These are phyloP conservation scores for Suillus placidus DNA, from an alignment of 768 basidiomycete genomes.

Conservation along the genomic window DNA sequence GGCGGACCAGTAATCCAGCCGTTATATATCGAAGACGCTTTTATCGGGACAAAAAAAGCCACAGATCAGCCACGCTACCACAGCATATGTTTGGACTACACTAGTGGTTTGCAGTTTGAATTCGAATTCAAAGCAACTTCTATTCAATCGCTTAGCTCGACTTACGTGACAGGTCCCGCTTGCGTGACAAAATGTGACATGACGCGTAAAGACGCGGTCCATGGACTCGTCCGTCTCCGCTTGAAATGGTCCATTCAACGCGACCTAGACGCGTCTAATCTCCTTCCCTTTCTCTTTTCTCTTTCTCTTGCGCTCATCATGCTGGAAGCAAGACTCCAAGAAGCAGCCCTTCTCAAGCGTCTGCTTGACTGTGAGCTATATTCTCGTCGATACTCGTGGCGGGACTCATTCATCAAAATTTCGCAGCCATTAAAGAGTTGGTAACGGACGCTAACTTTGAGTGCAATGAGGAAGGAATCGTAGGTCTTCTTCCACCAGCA, in stretches of 20 bases:
- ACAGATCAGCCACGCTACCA: background rate
- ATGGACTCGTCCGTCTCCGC: constrained; percentile 33
- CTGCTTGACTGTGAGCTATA: constrained; percentile 81
- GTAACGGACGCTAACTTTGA: constrained; percentile 98
- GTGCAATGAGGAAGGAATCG: constrained; percentile 94
- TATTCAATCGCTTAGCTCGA: background rate
- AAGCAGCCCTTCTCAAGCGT: constrained; percentile 89
- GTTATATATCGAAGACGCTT: constrained; percentile 4
- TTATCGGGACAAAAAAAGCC: constrained; percentile 12
- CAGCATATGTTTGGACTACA: constrained; percentile 12
- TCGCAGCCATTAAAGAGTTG: constrained; percentile 91
- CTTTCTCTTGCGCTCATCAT: constrained; percentile 40
- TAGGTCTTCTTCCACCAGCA: constrained; percentile 36
- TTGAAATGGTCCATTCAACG: constrained; percentile 35
- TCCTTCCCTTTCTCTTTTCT: constrained; percentile 17
- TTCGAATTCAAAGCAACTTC: background rate
- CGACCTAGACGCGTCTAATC: constrained; percentile 34
- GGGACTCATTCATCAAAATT: background rate
- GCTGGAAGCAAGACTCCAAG: constrained; percentile 90
- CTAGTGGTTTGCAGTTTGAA: constrained; percentile 1
- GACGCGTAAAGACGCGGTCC: constrained; percentile 28
- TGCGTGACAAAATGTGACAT: constrained; percentile 34
- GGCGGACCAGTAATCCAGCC: constrained; percentile 10
- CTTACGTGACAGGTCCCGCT: constrained; percentile 20
- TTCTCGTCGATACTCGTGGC: constrained; percentile 11